These are phyloP conservation scores for Epichloe scottii DNA, from an alignment of 2,329 filamentous ascomycete genomes.

Conservation along the genomic window DNA sequence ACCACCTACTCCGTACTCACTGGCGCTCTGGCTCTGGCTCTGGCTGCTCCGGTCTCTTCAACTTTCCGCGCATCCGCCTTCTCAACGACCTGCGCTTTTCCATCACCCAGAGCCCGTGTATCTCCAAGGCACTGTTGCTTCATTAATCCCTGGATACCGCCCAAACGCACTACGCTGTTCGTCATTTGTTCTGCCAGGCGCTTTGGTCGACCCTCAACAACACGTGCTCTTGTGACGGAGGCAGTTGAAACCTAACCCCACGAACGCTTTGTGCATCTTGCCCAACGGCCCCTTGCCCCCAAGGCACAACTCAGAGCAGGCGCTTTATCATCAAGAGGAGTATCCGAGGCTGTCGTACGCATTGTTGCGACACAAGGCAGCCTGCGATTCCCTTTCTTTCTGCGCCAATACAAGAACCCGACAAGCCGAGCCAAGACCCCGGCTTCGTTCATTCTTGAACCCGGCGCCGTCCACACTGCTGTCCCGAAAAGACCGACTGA, in stretches of 20 bases:
- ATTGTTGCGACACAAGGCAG: not conserved
- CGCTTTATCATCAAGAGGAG: not conserved
- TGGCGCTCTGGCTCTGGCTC: not conserved
- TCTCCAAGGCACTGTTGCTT: not conserved
- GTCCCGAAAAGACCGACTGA: not conserved
- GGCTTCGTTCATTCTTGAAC: not conserved
- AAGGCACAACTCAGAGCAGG: not conserved
- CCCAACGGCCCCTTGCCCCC: not conserved
- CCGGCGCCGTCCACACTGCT: not conserved
- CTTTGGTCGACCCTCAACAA: not conserved
- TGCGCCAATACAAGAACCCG: not conserved
- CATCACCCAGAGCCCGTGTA: not conserved
- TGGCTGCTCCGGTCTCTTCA: not conserved
- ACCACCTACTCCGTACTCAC: not conserved
- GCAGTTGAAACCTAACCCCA: not conserved
- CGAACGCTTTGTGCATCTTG: not conserved
- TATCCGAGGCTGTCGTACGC: not conserved
- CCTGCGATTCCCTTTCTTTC: not conserved
- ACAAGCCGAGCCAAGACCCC: not conserved
- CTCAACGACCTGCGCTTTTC: not conserved
- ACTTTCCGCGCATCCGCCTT: not conserved
- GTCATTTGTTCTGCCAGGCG: not conserved
- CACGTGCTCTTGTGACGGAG: conserved; percentile 4
- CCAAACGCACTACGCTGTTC: not conserved
- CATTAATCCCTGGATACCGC: not conserved